Base-by-base conservation (phyloP, 176 grass and related monocot species). In the Stipa capillata region DNA sequence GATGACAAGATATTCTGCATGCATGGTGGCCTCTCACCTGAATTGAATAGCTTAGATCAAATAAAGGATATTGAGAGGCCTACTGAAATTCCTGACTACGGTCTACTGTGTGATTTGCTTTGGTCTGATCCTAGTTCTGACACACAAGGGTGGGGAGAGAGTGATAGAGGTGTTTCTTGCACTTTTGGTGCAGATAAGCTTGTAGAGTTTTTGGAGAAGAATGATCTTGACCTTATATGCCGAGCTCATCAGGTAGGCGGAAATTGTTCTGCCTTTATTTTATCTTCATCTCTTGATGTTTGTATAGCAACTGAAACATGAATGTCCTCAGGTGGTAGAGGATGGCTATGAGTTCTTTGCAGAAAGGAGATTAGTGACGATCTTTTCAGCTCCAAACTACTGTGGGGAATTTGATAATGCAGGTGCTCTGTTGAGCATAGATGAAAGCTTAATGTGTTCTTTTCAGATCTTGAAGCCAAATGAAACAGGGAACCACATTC, bases 341-440 rank as follows among this genome's bases (percentile, higher is more conserved):
- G 88, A 93, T 86, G 91, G 85, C 57, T 93, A 93, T 11, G 91
- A 93, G 32, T 93, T 93, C 81, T 93, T 93, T 23, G 91, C 88
- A 31, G 73, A 93, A 76, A 85, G 91, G 83, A 93, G 88, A 93
- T 72, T 91, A 85, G 91, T 93, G 69, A 93, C 91, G 0, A 93
- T 93, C 50, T 93, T 93, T 85, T 93, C 91, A 62, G 91, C 91
- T 82, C 91, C 91, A 59, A 93, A 93, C 67, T 93, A 93, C 43
- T 93, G 91, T 28, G 91, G 88, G 14, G 91, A 93, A 80, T 93
- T 93, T 35, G 91, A 93, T 78, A 93, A 93, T 72, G 91, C 40
- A 1, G 91, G 91, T 77, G 91, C 91, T 93, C 63, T 93, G 61
- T 87, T 93, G 64, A 90, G 88, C 82, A 85, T 93, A 75, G 91